phyloP scores from a whole-genome alignment of 2,329 filamentous ascomycete species.

The Fusarium sp. region DNA sequence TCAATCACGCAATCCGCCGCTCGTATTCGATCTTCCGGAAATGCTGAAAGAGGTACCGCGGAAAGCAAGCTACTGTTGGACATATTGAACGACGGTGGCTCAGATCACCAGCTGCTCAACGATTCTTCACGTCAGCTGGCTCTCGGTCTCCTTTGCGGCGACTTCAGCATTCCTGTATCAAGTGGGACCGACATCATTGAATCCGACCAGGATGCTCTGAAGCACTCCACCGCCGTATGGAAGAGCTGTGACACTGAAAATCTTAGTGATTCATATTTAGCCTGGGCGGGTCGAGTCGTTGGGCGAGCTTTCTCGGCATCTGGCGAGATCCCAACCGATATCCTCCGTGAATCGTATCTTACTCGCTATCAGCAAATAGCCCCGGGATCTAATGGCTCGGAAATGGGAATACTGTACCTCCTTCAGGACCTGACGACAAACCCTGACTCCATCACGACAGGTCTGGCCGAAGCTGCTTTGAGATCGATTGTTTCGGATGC shows the following conservation, averaged over 20 bases:
- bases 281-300: slow-evolving; percentile 87
- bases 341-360: slow-evolving; percentile 68
- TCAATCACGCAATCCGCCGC: slow-evolving; percentile 75
- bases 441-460: slow-evolving; percentile 63
- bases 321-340: slow-evolving; percentile 69
- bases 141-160: slow-evolving; percentile 75
- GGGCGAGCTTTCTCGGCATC: slow-evolving; percentile 84
- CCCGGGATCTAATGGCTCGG: slow-evolving; percentile 64
- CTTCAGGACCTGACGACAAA: slow-evolving; percentile 69
- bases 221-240: slow-evolving; percentile 75
- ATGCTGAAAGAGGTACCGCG: slow-evolving; percentile 72
- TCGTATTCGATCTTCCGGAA: slow-evolving; percentile 72
- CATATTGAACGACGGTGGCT: slow-evolving; percentile 77
- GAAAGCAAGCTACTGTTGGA: slow-evolving; percentile 84
- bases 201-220: slow-evolving; percentile 69
- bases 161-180: slow-evolving; percentile 69
- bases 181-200: slow-evolving; percentile 70
- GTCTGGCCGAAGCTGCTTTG: slow-evolving; percentile 68
- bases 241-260: slow-evolving; percentile 74
- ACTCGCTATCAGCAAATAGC: slow-evolving; percentile 59
- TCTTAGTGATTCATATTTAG: slow-evolving; percentile 73
- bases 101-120: slow-evolving; percentile 71
- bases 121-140: slow-evolving; percentile 74
- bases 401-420: slow-evolving; percentile 68
- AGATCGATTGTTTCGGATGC: slow-evolving; percentile 66